Evolutionary conservation across 306 rosid species (phyloP).

Genomic region (Cajanus cajan): DNA sequence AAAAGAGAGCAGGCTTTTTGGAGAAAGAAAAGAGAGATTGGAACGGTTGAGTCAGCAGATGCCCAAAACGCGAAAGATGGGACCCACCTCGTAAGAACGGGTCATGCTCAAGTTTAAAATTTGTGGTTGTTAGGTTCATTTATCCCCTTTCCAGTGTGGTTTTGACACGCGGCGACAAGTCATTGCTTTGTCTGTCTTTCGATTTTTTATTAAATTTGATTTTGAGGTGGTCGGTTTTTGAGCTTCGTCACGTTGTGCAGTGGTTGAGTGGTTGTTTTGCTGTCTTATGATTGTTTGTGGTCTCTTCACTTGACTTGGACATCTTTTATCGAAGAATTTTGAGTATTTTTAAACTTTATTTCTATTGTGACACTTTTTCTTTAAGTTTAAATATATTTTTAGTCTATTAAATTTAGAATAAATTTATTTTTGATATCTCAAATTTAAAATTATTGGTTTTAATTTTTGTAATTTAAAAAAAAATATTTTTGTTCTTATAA

Average conservation of each 20-base stretch:
- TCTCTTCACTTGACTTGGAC: neutral
- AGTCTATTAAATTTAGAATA: no score
- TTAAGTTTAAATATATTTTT: no score
- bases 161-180: slow-evolving; percentile 4
- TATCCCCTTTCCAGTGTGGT: neutral
- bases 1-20: slow-evolving; percentile 8
- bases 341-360: neutral
- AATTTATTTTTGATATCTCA: no score
- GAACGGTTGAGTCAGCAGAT: slow-evolving; percentile 23
- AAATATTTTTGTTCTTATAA: no score
- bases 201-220: neutral
- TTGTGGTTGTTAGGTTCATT: slow-evolving; percentile 21
- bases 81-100: neutral
- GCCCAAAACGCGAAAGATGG: neutral
- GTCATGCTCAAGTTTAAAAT: neutral
- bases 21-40: slow-evolving; percentile 22
- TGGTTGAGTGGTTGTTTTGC: slow-evolving; percentile 3
- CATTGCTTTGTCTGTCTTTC: neutral
- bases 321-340: neutral
- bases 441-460: no score
- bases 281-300: neutral
- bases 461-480: no score
- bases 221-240: neutral
- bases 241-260: neutral
- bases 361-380: neutral